phyloP scores from a whole-genome alignment of 2,329 filamentous ascomycete genomes.

The Hypoxylon sp. region DNA sequence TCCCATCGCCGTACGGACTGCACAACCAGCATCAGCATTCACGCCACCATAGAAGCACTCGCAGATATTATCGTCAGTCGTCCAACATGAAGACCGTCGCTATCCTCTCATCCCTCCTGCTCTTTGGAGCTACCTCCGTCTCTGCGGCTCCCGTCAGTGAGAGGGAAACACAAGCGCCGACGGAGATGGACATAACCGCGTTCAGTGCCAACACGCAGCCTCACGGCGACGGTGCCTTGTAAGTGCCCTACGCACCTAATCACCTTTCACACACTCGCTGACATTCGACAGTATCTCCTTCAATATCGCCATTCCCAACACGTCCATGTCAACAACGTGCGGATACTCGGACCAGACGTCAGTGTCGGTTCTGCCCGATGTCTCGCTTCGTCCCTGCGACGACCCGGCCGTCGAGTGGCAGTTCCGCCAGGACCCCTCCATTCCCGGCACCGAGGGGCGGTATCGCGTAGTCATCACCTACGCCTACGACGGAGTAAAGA shows the following conservation, averaged over 20 bases:
- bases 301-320: constrained; percentile 29
- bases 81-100: constrained; percentile 36
- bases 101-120: constrained; percentile 31
- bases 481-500: constrained; percentile 18
- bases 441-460: constrained; percentile 31
- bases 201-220: constrained; percentile 36
- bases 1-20: neutral
- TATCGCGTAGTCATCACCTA: constrained; percentile 41
- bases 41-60: neutral
- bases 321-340: constrained; percentile 29
- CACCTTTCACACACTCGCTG: neutral
- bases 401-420: constrained; percentile 38
- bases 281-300: constrained; percentile 32
- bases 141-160: constrained; percentile 30
- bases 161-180: constrained; percentile 16
- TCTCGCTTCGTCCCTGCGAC: constrained; percentile 32
- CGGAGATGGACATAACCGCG: constrained; percentile 29
- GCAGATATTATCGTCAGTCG: neutral
- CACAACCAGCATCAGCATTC: neutral
- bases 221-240: constrained; percentile 35
- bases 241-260: constrained; percentile 12
- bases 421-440: constrained; percentile 40
- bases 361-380: constrained; percentile 29
- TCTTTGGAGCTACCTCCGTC: constrained; percentile 33
- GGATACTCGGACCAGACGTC: constrained; percentile 35